These are phyloP conservation scores for Parasitella parasitica DNA, from an alignment of 371 early-diverging fungal species.

Conservation along the genomic window DNA sequence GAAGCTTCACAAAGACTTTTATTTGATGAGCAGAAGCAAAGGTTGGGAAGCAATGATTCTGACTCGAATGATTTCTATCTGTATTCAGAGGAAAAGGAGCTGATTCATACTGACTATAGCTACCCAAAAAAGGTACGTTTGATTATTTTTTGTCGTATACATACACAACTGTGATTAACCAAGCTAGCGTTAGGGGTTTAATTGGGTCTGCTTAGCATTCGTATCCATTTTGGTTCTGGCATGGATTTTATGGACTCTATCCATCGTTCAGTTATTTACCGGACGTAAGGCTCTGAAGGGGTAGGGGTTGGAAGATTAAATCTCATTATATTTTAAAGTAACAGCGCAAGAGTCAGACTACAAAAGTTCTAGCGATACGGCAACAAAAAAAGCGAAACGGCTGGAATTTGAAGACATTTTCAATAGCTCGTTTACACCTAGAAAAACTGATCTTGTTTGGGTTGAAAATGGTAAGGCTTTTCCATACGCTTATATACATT, in stretches of 20 bases:
- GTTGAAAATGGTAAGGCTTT: slow-evolving; percentile 53
- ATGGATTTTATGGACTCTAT: slow-evolving; percentile 30
- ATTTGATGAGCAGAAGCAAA: neutral
- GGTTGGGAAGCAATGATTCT: neutral
- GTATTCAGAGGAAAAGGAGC: slow-evolving; percentile 2
- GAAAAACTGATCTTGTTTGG: slow-evolving; percentile 45
- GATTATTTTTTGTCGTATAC: too few species aligned
- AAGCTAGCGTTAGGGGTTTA: slow-evolving; percentile 19
- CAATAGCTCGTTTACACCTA: slow-evolving; percentile 48
- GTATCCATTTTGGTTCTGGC: slow-evolving; percentile 21
- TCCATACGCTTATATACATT: neutral
- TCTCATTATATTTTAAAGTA: neutral
- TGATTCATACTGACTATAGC: neutral
- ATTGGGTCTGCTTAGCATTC: slow-evolving; percentile 25
- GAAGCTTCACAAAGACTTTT: neutral
- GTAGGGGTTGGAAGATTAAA: neutral
- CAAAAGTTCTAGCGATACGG: neutral
- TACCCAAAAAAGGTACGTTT: slow-evolving; percentile 8
- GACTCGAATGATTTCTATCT: too few species aligned
- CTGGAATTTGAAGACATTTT: slow-evolving; percentile 51
- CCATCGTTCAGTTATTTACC: slow-evolving; percentile 17
- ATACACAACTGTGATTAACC: too few species aligned
- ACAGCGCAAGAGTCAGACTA: neutral
- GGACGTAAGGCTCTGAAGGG: slow-evolving; percentile 5
- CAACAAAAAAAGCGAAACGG: slow-evolving; percentile 1